Percentiles rank a stretch among this genome's conserved stretches.
These are phyloP conservation scores for Cucurbita argyrosperma DNA, from an alignment of 306 rosid genomes.

Conservation along the genomic window DNA sequence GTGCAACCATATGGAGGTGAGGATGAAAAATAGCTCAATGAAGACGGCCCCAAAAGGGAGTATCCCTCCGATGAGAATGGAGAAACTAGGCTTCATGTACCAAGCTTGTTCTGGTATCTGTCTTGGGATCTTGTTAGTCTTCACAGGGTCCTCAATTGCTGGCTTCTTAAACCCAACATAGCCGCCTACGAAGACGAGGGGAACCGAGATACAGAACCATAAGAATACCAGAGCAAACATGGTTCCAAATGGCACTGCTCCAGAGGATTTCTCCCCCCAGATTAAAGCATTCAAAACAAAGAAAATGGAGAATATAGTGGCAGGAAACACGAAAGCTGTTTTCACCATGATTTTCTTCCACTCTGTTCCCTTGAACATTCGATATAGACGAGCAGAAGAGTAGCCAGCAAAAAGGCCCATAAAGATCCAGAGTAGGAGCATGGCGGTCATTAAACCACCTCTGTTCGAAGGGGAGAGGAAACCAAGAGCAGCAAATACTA, in stretches of 20 bases:
- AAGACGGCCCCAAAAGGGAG: slow-evolving; percentile 93
- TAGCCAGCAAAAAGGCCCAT: slow-evolving; percentile 83
- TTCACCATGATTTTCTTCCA: slow-evolving; percentile 63
- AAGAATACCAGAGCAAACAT: slow-evolving; percentile 84
- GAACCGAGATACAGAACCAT: slow-evolving; percentile 97
- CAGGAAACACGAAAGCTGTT: slow-evolving; percentile 74
- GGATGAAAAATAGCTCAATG: slow-evolving; percentile 90
- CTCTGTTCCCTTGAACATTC: slow-evolving; percentile 65
- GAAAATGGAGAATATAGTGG: slow-evolving; percentile 43
- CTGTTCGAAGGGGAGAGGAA: slow-evolving; percentile 83
- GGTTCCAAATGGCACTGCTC: slow-evolving; percentile 95
- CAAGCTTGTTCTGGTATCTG: slow-evolving; percentile 87
- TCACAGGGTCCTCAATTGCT: slow-evolving; percentile 55
- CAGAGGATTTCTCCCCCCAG: slow-evolving; percentile 82
- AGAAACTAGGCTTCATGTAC: slow-evolving; percentile 64
- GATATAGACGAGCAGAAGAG: slow-evolving; percentile 47
- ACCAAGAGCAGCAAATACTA: slow-evolving; percentile 81
- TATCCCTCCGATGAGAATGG: slow-evolving; percentile 66
- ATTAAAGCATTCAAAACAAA: slow-evolving; percentile 75
- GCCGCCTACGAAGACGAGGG: slow-evolving; percentile 60
- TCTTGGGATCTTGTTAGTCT: slow-evolving; percentile 71
- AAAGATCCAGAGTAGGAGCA: slow-evolving; percentile 83
- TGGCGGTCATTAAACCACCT: slow-evolving; percentile 84
- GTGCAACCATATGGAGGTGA: slow-evolving; percentile 87
- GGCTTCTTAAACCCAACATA: slow-evolving; percentile 59